Base-by-base conservation (phyloP, 225 moss, liverwort and hornwort species). In the Physcomitrellopsis africana region DNA sequence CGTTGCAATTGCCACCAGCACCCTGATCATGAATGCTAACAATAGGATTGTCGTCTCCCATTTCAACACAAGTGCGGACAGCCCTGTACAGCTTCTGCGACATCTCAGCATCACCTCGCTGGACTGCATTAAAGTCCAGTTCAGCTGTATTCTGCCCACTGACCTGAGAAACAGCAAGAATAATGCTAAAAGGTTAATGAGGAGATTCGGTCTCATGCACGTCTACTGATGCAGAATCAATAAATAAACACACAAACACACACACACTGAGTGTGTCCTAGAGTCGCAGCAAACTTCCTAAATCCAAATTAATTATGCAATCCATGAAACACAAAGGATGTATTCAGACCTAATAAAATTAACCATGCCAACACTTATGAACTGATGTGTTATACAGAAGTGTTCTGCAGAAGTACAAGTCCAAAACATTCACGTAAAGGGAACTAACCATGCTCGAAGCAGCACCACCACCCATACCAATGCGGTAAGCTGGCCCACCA, bases 381-480 rank as follows among this genome's bases (percentile, higher is more conserved):
- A 55, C 15, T 51, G 73, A 13, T 13, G 18, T 18, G 51, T 44
- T 27, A 11, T 11, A 57, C 8, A 51, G 17, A 37, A 44, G 32
- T 37, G 32, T 37, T 37, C 46, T 51, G 44, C 73, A 46, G 42
- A 13, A 66, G 47, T 27, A 56, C 65, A 70, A 72, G 54, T 60
- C 42, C 55, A 79, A 2, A 3, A 73, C 0, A 54, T 56, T 44
- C 13, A 10, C 27, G 55, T 67, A 3, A 37, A 78, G 44, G 56
- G 45, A 19, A 79, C 86, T 90, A 69, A 99, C 99, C 99, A 99
- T 99, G 83, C 99, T 99, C 69, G 99, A 99, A 26, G 95, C 99
- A 69, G 95, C 95, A 82, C 99, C 99, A 73, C 99, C 99, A 77
- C 99, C 99, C 99, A 99, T 99, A 71, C 99, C 99, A 81, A 99